Evolutionary conservation across 2,329 filamentous ascomycete species (phyloP).

Genomic region (Neonectria punicea): DNA sequence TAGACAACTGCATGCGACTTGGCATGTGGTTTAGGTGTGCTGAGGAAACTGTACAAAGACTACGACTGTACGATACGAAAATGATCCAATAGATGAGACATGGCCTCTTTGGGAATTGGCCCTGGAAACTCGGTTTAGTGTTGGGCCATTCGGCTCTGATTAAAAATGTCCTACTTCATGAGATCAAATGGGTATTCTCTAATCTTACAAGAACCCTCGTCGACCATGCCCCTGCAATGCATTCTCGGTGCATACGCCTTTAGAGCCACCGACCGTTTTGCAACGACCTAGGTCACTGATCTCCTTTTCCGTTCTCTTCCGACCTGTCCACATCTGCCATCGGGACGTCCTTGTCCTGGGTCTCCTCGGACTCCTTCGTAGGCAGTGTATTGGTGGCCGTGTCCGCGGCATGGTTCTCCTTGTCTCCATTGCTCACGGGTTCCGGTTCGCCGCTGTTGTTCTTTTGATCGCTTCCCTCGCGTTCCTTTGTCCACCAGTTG

Average conservation of each 20-base stretch:
- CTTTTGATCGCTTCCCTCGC: slow-evolving; percentile 37
- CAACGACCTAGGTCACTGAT: slow-evolving; percentile 28
- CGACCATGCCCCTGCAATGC: slow-evolving; percentile 33
- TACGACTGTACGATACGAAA: slow-evolving; percentile 32
- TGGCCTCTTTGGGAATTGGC: neutral
- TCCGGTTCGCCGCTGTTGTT: slow-evolving; percentile 45
- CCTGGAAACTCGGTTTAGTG: slow-evolving; percentile 7
- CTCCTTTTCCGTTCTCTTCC: slow-evolving; percentile 29
- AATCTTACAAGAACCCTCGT: slow-evolving; percentile 36
- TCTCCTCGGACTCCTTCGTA: slow-evolving; percentile 18
- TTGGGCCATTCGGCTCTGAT: slow-evolving; percentile 15
- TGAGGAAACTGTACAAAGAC: slow-evolving; percentile 26
- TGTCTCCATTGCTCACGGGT: slow-evolving; percentile 53
- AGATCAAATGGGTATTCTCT: slow-evolving; percentile 42
- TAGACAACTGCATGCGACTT: neutral
- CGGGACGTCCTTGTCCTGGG: slow-evolving; percentile 45
- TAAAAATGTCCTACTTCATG: slow-evolving; percentile 26
- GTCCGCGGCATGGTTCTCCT: slow-evolving; percentile 55
- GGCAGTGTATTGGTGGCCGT: slow-evolving; percentile 13
- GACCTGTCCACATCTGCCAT: slow-evolving; percentile 43
- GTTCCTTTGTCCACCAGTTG: slow-evolving; percentile 49
- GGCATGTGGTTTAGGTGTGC: neutral
- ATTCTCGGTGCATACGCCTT: slow-evolving; percentile 38
- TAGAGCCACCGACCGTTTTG: slow-evolving; percentile 25
- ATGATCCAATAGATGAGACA: slow-evolving; percentile 25